Conservation (phyloP, 2,329 filamentous ascomycete species). For the Eurotiales sp. region DNA sequence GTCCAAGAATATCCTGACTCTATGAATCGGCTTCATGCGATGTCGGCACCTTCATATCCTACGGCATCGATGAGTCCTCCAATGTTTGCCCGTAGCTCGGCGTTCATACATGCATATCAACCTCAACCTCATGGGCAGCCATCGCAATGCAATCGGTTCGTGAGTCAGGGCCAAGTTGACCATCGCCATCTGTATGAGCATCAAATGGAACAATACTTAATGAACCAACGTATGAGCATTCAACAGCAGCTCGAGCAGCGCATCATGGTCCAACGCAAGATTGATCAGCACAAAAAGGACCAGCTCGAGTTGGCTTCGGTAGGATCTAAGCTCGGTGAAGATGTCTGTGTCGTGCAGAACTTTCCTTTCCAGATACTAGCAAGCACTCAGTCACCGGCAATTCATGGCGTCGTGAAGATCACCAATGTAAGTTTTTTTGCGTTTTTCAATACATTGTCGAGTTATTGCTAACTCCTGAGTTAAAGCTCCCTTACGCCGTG, state of each 20-base stretch:
- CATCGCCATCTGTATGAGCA: conserved; percentile 4
- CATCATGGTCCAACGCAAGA: conserved; percentile 6
- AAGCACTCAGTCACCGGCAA: not conserved
- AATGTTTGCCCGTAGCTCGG: not conserved
- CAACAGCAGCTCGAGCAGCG: conserved; percentile 8
- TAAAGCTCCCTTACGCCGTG: conserved; percentile 50
- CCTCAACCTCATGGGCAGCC: not conserved
- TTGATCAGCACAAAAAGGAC: conserved; percentile 7
- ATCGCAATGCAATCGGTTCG: not conserved
- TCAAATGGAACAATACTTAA: conserved; percentile 8
- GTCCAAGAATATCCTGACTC: not conserved
- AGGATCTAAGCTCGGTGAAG: conserved; percentile 1
- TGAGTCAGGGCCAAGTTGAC: not conserved
- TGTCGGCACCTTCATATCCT: not conserved
- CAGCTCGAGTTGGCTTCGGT: conserved; percentile 4
- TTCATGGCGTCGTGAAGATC: conserved; percentile 33
- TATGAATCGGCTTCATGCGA: conserved; percentile 8
- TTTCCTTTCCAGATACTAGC: conserved; percentile 11
- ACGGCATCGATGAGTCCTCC: not conserved
- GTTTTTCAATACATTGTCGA: not conserved
- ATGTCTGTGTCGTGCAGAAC: not conserved
- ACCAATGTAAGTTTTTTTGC: conserved; percentile 30
- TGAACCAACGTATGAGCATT: conserved; percentile 1
- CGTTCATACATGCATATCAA: not conserved
- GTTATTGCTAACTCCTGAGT: conserved; percentile 14